These are phyloP conservation scores for Cicer judaicum DNA, from an alignment of 306 rosid genomes.

Conservation along the genomic window DNA sequence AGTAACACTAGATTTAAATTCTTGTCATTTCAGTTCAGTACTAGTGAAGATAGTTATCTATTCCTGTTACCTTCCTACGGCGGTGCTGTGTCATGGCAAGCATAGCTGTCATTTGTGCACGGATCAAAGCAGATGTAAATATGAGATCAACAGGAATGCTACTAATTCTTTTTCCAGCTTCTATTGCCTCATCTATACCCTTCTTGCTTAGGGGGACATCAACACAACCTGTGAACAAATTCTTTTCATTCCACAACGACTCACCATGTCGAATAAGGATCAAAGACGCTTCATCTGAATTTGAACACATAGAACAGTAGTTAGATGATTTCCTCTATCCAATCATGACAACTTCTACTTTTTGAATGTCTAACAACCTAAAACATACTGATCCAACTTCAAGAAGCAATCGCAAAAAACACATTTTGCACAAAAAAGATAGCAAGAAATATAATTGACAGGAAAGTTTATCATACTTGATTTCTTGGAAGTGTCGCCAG, in stretches of 20 bases:
- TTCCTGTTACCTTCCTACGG: conserved; percentile 71
- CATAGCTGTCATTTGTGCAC: conserved; percentile 99
- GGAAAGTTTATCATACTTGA: conserved; percentile 60
- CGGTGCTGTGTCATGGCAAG: conserved; percentile 99
- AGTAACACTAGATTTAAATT: conserved; percentile 9
- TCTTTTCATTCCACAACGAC: conserved; percentile 95
- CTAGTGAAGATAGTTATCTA: not conserved
- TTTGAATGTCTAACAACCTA: conserved; percentile 15
- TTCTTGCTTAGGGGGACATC: conserved; percentile 93
- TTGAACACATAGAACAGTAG: conserved; percentile 29
- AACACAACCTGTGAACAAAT: conserved; percentile 97
- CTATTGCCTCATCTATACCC: conserved; percentile 98
- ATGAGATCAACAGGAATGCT: conserved; percentile 93
- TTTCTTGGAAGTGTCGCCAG: conserved; percentile 68
- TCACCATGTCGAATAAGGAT: conserved; percentile 96
- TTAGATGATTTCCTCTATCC: conserved; percentile 23
- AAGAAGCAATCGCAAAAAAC: conserved; percentile 23
- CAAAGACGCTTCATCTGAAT: conserved; percentile 88
- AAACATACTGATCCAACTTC: conserved; percentile 37
- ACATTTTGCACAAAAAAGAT: not conserved
- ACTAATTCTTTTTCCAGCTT: conserved; percentile 99
- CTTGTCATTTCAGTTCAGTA: conserved; percentile 26
- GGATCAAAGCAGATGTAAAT: conserved; percentile 91
- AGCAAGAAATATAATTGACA: conserved; percentile 15
- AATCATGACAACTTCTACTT: conserved; percentile 28